Conservation (phyloP, 179 eudicot genomes). For the Heliamphora pulchella region DNA sequence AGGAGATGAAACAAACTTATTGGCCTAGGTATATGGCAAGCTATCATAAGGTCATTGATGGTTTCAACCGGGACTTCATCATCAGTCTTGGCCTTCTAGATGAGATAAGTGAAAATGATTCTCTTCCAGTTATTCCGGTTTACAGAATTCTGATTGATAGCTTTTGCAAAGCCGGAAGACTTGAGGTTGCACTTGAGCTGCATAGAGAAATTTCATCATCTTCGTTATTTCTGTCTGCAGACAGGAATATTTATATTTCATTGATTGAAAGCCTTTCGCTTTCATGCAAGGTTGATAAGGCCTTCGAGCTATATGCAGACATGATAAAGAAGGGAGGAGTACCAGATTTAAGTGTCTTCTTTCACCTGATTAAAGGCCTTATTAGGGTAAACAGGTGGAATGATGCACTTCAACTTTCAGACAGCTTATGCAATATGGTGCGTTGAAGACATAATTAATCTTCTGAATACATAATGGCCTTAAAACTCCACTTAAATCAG, state of each 20-base stretch:
- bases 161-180: slow-evolving; percentile 68
- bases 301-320: slow-evolving; percentile 57
- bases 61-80: slow-evolving; percentile 68
- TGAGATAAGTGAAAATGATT: slow-evolving; percentile 40
- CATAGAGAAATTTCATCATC: slow-evolving; percentile 50
- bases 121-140: slow-evolving; percentile 48
- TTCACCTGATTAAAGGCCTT: slow-evolving; percentile 60
- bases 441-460: slow-evolving; percentile 8
- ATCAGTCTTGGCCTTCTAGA: slow-evolving; percentile 51
- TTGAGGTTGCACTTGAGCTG: slow-evolving; percentile 61
- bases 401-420: slow-evolving; percentile 69
- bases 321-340: slow-evolving; percentile 52
- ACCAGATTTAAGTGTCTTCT: slow-evolving; percentile 46
- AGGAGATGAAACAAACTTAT: slow-evolving; percentile 88
- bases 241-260: slow-evolving; percentile 40
- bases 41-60: slow-evolving; percentile 75
- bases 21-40: slow-evolving; percentile 73
- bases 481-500: not conserved
- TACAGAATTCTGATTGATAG: slow-evolving; percentile 70
- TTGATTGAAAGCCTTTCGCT: slow-evolving; percentile 60
- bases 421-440: slow-evolving; percentile 61
- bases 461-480: not conserved
- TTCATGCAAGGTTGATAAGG: slow-evolving; percentile 61
- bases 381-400: slow-evolving; percentile 60
- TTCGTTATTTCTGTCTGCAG: slow-evolving; percentile 23